Conservation (phyloP, 495 filamentous ascomycete genomes). For the Neurospora sp. region DNA sequence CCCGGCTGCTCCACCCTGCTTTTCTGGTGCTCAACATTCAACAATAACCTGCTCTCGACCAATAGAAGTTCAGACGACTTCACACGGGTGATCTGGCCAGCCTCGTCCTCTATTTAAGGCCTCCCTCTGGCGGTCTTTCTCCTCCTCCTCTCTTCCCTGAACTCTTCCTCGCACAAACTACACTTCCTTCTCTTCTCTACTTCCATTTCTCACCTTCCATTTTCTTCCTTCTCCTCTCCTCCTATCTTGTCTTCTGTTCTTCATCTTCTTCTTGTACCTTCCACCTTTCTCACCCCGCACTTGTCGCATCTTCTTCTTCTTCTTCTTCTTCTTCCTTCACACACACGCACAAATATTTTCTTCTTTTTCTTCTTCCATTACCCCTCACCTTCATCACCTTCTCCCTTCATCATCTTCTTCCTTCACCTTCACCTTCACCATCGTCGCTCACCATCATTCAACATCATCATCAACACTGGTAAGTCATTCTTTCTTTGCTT, state of each 20-base stretch:
- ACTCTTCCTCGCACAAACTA: background rate
- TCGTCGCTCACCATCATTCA: background rate
- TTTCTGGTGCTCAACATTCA: background rate
- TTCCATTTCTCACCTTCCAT: background rate
- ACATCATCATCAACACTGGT: background rate
- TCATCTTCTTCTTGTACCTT: background rate
- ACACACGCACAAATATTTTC: background rate
- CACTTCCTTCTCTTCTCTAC: background rate
- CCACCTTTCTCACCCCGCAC: background rate
- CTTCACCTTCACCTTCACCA: background rate
- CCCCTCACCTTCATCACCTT: background rate
- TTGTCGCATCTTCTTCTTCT: background rate
- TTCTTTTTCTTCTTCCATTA: background rate
- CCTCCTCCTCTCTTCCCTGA: background rate
- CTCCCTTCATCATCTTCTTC: background rate
- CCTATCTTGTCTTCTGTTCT: background rate
- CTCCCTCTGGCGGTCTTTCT: background rate
- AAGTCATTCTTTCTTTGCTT: background rate
- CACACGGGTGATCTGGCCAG: background rate
- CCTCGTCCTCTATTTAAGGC: background rate
- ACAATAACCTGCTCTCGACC: slow-evolving; percentile 3
- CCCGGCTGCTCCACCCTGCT: slow-evolving; percentile 3
- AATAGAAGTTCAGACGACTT: background rate
- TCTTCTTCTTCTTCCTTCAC: background rate
- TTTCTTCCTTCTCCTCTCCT: background rate